Evolutionary conservation across 2,329 filamentous ascomycete species (phyloP).

Genomic region (Ophiostoma ips): DNA sequence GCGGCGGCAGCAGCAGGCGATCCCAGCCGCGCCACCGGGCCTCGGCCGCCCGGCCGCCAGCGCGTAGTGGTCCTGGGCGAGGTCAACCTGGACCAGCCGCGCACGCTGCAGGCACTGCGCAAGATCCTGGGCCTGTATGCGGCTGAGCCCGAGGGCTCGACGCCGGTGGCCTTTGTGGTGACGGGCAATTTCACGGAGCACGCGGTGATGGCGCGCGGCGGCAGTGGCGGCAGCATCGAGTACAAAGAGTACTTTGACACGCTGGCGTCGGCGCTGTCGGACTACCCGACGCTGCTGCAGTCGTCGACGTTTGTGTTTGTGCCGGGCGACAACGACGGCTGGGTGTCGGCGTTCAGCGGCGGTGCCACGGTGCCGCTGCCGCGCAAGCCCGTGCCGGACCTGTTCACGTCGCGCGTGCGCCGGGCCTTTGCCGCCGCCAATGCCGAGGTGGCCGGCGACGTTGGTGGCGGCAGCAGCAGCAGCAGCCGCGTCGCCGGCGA

Average conservation of each 20-base stretch:
- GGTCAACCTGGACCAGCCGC: constrained; percentile 71
- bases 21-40: neutral
- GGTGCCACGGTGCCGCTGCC: constrained; percentile 60
- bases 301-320: constrained; percentile 81
- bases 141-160: constrained; percentile 44
- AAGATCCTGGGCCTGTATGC: constrained; percentile 68
- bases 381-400: constrained; percentile 59
- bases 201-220: constrained; percentile 51
- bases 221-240: constrained; percentile 71
- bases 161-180: constrained; percentile 68
- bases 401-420: constrained; percentile 80
- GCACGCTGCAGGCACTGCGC: constrained; percentile 65
- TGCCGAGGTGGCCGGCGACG: constrained; percentile 35
- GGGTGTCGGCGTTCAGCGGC: constrained; percentile 72
- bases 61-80: constrained; percentile 70
- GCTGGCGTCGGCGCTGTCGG: constrained; percentile 65
- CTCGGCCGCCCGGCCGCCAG: constrained; percentile 26
- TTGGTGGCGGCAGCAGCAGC: constrained; percentile 20
- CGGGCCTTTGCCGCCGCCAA: constrained; percentile 70
- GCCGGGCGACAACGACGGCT: constrained; percentile 94
- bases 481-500: constrained; percentile 37
- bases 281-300: constrained; percentile 70
- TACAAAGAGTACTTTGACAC: constrained; percentile 95
- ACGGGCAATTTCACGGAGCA: constrained; percentile 69
- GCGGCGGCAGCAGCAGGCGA: neutral